Evolutionary conservation across 2,329 filamentous ascomycete genomes (phyloP).

Genomic region (Fusarium foetens): DNA sequence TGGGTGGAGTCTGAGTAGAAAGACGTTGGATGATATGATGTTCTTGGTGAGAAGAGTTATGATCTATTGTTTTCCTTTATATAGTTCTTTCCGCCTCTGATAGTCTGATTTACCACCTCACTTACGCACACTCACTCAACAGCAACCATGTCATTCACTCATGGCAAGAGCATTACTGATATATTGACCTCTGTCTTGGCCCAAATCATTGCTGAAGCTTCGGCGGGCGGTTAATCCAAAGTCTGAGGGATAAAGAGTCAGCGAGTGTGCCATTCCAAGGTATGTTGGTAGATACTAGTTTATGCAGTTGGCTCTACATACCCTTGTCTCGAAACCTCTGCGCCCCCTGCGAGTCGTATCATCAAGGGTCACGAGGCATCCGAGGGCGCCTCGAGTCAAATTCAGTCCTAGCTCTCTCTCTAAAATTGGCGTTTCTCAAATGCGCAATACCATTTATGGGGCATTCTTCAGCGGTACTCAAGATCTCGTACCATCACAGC

Average conservation of each 20-base stretch:
- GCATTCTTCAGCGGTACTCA: not conserved
- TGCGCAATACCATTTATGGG: not conserved
- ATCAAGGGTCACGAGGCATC: slow-evolving; percentile 10
- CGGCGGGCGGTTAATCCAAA: not conserved
- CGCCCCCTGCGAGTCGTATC: slow-evolving; percentile 19
- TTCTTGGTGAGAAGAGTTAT: not conserved
- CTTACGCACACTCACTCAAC: not conserved
- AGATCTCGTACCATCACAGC: slow-evolving; percentile 17
- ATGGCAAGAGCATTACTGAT: not conserved
- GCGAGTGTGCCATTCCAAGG: not conserved
- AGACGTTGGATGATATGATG: not conserved
- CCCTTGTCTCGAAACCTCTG: slow-evolving; percentile 29
- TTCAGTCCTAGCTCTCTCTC: not conserved
- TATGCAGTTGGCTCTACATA: slow-evolving; percentile 20
- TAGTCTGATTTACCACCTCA: not conserved
- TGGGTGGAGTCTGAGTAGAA: slow-evolving; percentile 19
- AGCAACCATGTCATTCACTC: not conserved
- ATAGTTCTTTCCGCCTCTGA: slow-evolving; percentile 6
- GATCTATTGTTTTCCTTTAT: not conserved
- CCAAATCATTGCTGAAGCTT: not conserved
- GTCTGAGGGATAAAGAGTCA: not conserved
- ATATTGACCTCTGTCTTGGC: not conserved
- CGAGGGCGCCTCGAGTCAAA: not conserved
- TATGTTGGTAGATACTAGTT: not conserved
- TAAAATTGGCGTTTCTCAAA: not conserved